These are phyloP conservation scores for Cardamine chenopodiifolia DNA, from an alignment of 345 rosid genomes.

Conservation along the genomic window DNA sequence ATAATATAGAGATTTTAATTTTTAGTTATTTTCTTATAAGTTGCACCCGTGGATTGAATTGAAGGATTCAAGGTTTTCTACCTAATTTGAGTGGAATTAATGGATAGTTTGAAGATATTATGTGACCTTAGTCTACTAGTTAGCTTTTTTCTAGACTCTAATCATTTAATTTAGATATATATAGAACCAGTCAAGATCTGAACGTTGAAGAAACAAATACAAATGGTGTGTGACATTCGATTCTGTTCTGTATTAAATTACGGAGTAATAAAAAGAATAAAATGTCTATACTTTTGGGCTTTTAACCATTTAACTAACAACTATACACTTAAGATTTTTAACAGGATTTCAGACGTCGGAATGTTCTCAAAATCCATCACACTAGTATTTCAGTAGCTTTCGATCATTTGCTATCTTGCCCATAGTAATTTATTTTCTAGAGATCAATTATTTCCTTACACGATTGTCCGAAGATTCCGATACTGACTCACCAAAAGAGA, in stretches of 20 bases:
- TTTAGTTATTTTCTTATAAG: background rate
- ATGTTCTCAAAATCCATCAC: background rate
- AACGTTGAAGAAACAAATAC: background rate
- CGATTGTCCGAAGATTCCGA: background rate
- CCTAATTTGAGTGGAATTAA: background rate
- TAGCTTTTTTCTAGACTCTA: background rate
- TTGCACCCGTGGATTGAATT: background rate
- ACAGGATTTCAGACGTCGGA: background rate
- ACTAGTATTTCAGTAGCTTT: background rate
- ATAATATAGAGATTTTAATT: no score
- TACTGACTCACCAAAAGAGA: background rate
- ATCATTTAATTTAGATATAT: no score
- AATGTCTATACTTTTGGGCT: background rate
- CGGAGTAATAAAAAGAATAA: background rate
- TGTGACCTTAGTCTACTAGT: background rate
- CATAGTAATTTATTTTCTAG: background rate
- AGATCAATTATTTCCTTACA: background rate
- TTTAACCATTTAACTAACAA: background rate
- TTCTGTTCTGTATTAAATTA: background rate
- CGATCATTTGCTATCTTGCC: background rate
- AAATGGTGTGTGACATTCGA: background rate
- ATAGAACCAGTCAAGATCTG: background rate
- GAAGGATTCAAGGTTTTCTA: background rate
- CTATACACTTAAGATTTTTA: background rate
- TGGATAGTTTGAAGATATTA: background rate